A percentile compares a stretch with the other conserved stretches of the same genome.
Conservation (phyloP, 2,329 filamentous ascomycete genomes). For the Botrytis paeoniae region DNA sequence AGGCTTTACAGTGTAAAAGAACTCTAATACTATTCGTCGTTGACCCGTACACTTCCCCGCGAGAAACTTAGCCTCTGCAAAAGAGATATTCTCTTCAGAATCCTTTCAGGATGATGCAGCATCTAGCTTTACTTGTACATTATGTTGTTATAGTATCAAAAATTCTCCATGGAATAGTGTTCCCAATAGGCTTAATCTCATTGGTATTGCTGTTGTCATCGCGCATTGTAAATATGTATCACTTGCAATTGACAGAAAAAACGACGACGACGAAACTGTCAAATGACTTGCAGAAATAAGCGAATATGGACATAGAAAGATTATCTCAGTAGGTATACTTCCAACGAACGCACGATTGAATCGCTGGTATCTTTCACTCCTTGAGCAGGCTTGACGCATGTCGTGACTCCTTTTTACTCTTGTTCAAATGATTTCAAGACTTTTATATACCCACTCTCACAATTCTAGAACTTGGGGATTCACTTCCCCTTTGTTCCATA, state of each 20-base stretch:
- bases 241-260: background rate
- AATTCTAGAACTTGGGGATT: too few relatives aligned
- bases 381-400: too few relatives aligned
- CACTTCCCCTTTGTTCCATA: too few relatives aligned
- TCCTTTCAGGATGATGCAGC: too few relatives aligned
- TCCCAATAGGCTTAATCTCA: too few relatives aligned
- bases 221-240: too few relatives aligned
- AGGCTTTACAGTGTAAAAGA: too few relatives aligned
- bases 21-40: background rate
- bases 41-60: background rate
- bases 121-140: too few relatives aligned
- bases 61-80: rapidly evolving
- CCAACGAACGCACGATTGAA: background rate
- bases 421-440: too few relatives aligned
- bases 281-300: background rate
- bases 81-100: too few relatives aligned
- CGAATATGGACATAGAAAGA: rapidly evolving
- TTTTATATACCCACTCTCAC: too few relatives aligned
- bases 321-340: background rate
- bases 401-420: background rate
- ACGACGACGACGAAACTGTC: background rate
- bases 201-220: too few relatives aligned
- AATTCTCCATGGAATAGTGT: background rate
- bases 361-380: background rate
- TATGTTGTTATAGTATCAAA: background rate